Percentiles rank a stretch among this genome's conserved stretches.
Evolutionary conservation across 2,329 filamentous ascomycete species (phyloP).

Genomic region (Botrytis cinerea): DNA sequence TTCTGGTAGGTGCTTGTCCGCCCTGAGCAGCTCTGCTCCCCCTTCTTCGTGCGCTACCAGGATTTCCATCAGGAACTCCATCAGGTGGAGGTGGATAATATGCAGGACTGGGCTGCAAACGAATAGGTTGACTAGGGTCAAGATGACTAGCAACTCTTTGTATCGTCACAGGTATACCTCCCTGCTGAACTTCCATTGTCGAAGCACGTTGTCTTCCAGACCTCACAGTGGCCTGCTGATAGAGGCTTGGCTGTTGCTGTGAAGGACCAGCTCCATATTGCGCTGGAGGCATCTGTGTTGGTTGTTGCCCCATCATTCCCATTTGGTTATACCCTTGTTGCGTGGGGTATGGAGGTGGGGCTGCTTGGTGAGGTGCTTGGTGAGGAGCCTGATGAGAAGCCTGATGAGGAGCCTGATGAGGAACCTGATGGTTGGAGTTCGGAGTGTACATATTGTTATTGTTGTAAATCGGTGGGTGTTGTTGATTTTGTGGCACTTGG

Average conservation of each 20-base stretch:
- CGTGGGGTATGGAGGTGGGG: conserved; percentile 77
- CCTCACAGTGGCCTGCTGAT: conserved; percentile 73
- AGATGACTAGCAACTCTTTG: conserved; percentile 95
- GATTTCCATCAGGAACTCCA: conserved; percentile 67
- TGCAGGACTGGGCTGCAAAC: conserved; percentile 90
- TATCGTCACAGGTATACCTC: conserved; percentile 87
- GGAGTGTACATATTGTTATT: conserved; percentile 79
- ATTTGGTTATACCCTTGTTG: conserved; percentile 75
- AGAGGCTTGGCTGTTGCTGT: conserved; percentile 65
- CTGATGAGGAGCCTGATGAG: conserved; percentile 48
- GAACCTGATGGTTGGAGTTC: conserved; percentile 50
- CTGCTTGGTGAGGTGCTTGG: conserved; percentile 51
- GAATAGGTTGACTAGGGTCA: conserved; percentile 90
- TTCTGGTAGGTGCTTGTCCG: conserved; percentile 54
- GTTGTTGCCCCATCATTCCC: conserved; percentile 63
- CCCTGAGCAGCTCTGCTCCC: conserved; percentile 70
- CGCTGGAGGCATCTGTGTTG: conserved; percentile 63
- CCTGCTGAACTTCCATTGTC: conserved; percentile 94
- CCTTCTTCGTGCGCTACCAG: conserved; percentile 65
- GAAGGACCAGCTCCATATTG: conserved; percentile 58
- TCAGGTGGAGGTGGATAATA: conserved; percentile 95
- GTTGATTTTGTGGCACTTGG: conserved; percentile 59
- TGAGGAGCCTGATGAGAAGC: conserved; percentile 49
- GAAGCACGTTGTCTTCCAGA: conserved; percentile 85
- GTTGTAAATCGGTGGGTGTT: conserved; percentile 71